Evolutionary conservation across 2,329 filamentous ascomycete species (phyloP), one percentile per base, ranked within the genome.

Genomic region (Graphiopsis chlorocephala): DNA sequence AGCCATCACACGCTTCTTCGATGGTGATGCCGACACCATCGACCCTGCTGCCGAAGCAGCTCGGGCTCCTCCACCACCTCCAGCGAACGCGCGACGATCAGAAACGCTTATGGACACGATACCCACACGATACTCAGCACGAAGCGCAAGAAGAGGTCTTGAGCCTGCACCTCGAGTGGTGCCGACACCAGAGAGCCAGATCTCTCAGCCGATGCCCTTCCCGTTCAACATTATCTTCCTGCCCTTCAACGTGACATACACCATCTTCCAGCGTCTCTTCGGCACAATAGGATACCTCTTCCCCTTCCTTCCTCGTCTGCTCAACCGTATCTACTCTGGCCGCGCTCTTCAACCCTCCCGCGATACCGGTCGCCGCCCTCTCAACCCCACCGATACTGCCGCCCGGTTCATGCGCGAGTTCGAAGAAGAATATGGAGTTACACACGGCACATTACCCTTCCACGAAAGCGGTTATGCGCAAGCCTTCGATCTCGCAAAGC

Each of bases 1-100:
- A 72, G 94, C 95, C 65, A 94, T 99, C 68, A 88, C 95, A 69
- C 96, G 96, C 75, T 98, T 98, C 85, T 99, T 97, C 76, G 95
- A 99, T 73, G 95, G 95, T 71, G 95, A 98, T 79, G 90, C 90
- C 3, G 95, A 98, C 78, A 90, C 89, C 4, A 86, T 92, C 57
- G 92, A 96, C 75, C 90, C 87, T 14, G 81, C 94, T 20, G 90
- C 90, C 65, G 92, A 95, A 79, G 91, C 91, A 65, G 84, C 88
- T 59, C 83, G 88, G 66, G 80, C 84, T n/a, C 74, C 79, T 33
- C 82, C 87, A 45, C 88, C 89, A 20, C 86, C 86, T 55, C 82
- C 86, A 68, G 15, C 38, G n/a, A 80, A 87, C 65, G 80, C 83
- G 15, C 84, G 91, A 68, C 87, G 90, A 67, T 81, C 84, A 69